These are phyloP conservation scores for Postia placenta DNA, from an alignment of 768 basidiomycete species.

Conservation along the genomic window DNA sequence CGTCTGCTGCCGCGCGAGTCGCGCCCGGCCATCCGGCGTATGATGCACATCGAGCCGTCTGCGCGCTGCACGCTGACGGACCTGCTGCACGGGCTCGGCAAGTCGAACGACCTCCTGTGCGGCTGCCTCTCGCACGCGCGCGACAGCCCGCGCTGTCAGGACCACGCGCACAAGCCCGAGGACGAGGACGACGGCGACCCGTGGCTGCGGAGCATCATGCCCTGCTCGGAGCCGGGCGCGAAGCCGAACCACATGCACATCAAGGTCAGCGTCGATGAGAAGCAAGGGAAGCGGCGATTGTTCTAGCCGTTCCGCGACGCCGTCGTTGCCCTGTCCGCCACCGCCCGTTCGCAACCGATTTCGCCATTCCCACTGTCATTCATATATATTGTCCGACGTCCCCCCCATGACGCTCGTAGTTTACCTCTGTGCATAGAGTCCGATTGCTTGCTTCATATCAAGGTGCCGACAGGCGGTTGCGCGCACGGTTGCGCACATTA, in stretches of 20 bases:
- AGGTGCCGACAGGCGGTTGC: background rate
- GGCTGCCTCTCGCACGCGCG: constrained; percentile 54
- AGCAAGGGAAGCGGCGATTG: constrained; percentile 64
- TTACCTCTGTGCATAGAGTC: constrained; percentile 17
- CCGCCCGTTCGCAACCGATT: background rate
- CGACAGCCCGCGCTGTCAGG: constrained; percentile 44
- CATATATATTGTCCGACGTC: constrained; percentile 9
- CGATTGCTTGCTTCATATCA: constrained; percentile 4
- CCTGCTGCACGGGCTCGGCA: constrained; percentile 75
- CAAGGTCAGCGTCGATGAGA: constrained; percentile 71
- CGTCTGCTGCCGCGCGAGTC: constrained; percentile 91
- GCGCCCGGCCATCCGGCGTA: constrained; percentile 81
- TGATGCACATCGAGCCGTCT: constrained; percentile 88
- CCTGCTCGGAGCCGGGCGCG: constrained; percentile 52
- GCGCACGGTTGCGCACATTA: background rate
- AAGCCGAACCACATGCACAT: constrained; percentile 60
- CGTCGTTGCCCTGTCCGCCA: too few species aligned
- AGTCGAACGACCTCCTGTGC: constrained; percentile 72
- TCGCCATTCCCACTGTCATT: background rate
- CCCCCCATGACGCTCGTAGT: constrained; percentile 13
- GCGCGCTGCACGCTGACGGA: constrained; percentile 91
- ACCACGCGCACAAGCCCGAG: constrained; percentile 59
- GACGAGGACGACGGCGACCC: constrained; percentile 80
- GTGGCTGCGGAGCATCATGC: constrained; percentile 74
- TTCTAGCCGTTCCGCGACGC: constrained; percentile 38